A percentile compares a stretch with the other conserved stretches of the same genome.
Evolutionary conservation across 192 early-diverging fungal species (phyloP).

Genomic region (Rhizophagus prolifer): DNA sequence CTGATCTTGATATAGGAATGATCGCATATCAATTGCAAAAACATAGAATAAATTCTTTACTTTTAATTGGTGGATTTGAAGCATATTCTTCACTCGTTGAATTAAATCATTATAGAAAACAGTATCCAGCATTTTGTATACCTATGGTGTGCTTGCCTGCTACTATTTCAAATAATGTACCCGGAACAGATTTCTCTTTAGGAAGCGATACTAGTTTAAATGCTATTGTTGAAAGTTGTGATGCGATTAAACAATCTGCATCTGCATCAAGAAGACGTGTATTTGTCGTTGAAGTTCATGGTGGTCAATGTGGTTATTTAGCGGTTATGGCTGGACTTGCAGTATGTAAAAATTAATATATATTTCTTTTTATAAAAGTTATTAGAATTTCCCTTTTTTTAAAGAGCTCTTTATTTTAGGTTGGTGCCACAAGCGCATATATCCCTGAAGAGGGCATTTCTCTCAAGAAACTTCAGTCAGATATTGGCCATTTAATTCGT

Average conservation of each 20-base stretch:
- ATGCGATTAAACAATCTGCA: constrained; percentile 91
- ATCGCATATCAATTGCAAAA: constrained; percentile 92
- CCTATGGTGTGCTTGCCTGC: constrained; percentile 92
- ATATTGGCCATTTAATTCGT: constrained; percentile 75
- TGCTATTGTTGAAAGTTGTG: constrained; percentile 86
- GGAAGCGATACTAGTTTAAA: constrained; percentile 96
- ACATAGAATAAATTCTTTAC: constrained; percentile 82
- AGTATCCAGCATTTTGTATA: constrained; percentile 92
- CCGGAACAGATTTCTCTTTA: constrained; percentile 92
- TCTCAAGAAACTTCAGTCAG: constrained; percentile 76
- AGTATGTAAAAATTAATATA: constrained; percentile 18
- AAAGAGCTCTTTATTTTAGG: constrained; percentile 27
- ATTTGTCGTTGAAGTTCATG: constrained; percentile 97
- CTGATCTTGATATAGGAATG: constrained; percentile 79
- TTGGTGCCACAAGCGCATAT: constrained; percentile 89
- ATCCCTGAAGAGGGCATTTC: constrained; percentile 91
- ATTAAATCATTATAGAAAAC: constrained; percentile 64
- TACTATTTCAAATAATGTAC: constrained; percentile 97
- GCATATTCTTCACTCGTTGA: constrained; percentile 79
- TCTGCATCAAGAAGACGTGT: constrained; percentile 87
- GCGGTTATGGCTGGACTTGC: constrained; percentile 84
- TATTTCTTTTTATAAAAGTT: neutral
- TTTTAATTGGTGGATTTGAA: constrained; percentile 97
- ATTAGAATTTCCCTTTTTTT: neutral
- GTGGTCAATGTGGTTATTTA: constrained; percentile 92